These are phyloP conservation scores for Pestalotiopsis sp. DNA, from an alignment of 2,329 filamentous ascomycete species.

Conservation along the genomic window DNA sequence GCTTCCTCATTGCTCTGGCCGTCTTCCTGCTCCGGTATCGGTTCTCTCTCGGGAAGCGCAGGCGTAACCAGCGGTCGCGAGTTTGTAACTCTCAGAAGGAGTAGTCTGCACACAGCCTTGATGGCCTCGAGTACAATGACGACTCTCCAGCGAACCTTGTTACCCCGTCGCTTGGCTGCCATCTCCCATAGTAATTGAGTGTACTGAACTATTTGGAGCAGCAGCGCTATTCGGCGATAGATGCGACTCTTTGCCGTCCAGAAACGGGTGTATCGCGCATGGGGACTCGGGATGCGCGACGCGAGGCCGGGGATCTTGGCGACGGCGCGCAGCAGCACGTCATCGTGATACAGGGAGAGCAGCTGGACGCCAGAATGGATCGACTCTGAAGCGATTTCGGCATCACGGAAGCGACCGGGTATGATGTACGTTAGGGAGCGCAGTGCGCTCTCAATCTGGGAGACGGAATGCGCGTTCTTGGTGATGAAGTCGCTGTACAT, in stretches of 20 bases:
- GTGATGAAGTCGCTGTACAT: slow-evolving; percentile 90
- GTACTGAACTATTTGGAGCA: slow-evolving; percentile 89
- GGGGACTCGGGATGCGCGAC: slow-evolving; percentile 57
- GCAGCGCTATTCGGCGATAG: slow-evolving; percentile 80
- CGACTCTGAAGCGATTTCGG: slow-evolving; percentile 92
- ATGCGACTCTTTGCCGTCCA: slow-evolving; percentile 66
- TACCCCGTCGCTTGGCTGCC: slow-evolving; percentile 84
- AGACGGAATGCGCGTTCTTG: slow-evolving; percentile 90
- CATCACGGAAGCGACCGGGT: slow-evolving; percentile 86
- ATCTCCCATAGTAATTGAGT: slow-evolving; percentile 98
- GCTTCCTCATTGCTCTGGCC: slow-evolving; percentile 51
- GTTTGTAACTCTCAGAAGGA: slow-evolving; percentile 81
- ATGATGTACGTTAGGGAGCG: slow-evolving; percentile 95
- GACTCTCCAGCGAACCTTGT: slow-evolving; percentile 82
- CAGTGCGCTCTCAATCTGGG: slow-evolving; percentile 91
- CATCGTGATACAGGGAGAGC: slow-evolving; percentile 90
- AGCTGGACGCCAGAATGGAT: slow-evolving; percentile 88
- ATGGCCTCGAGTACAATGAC: slow-evolving; percentile 82
- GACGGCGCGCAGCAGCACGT: slow-evolving; percentile 70
- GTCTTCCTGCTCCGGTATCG: slow-evolving; percentile 64
- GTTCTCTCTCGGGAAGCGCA: slow-evolving; percentile 82
- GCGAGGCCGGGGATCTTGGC: slow-evolving; percentile 61
- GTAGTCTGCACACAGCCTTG: slow-evolving; percentile 82
- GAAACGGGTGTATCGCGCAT: slow-evolving; percentile 68
- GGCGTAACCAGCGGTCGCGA: slow-evolving; percentile 82